These are phyloP conservation scores for Yamadazyma spencermartinsiae DNA, from an alignment of 1,139 yeast species.

Conservation along the genomic window DNA sequence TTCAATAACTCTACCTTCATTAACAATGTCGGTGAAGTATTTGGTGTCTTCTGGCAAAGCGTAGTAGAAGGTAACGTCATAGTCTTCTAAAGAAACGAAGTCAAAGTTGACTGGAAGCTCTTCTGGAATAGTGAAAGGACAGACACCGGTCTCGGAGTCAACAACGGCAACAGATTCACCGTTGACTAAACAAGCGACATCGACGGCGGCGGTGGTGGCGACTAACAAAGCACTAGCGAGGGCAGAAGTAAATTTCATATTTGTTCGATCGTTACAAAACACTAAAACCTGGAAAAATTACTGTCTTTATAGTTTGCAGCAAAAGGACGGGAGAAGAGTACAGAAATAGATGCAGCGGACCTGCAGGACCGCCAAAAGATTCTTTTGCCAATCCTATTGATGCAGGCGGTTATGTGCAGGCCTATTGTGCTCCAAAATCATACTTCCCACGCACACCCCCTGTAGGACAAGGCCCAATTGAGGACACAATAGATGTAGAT, in stretches of 20 bases:
- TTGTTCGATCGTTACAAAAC: too few species aligned
- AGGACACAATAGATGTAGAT: too few species aligned
- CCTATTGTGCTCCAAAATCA: too few species aligned
- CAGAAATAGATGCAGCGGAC: too few species aligned
- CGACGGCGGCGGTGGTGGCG: constrained; percentile 25
- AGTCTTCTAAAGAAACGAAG: constrained; percentile 32
- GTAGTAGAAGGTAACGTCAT: constrained; percentile 40
- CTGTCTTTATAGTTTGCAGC: too few species aligned
- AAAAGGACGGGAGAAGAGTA: too few species aligned
- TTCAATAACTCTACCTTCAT: constrained; percentile 35
- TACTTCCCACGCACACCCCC: too few species aligned
- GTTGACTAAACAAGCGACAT: constrained; percentile 41
- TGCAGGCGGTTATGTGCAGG: too few species aligned
- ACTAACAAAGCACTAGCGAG: constrained; percentile 21
- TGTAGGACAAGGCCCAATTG: too few species aligned
- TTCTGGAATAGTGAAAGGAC: constrained; percentile 40
- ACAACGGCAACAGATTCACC: constrained; percentile 36
- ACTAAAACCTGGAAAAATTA: too few species aligned
- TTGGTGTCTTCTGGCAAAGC: constrained; percentile 22
- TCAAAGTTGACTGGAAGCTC: constrained; percentile 27
- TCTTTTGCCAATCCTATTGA: too few species aligned
- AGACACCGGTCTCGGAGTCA: constrained; percentile 43
- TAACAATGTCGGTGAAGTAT: constrained; percentile 37
- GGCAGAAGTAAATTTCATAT: constrained; percentile 16
- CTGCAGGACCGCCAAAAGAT: too few species aligned